Conservation (phyloP, 2,329 filamentous ascomycete species). For the Aspergillus aculeatinus region DNA sequence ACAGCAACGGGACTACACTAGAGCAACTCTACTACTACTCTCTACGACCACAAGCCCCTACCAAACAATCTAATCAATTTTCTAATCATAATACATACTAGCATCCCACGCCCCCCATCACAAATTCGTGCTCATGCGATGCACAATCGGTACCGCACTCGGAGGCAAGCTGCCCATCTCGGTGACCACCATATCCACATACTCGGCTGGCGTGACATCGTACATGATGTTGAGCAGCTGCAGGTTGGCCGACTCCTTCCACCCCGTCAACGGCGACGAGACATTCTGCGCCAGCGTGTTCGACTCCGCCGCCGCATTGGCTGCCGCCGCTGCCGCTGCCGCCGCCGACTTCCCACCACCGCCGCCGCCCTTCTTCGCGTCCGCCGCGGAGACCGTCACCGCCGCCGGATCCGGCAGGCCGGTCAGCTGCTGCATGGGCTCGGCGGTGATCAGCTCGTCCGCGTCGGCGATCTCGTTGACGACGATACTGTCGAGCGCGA, state of each 20-base stretch:
- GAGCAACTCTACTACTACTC: too few species aligned
- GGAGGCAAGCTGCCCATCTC: slow-evolving; percentile 86
- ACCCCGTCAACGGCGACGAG: slow-evolving; percentile 48
- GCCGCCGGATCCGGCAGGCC: slow-evolving; percentile 30
- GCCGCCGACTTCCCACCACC: slow-evolving; percentile 17
- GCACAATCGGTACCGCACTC: slow-evolving; percentile 76
- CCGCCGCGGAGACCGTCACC: slow-evolving; percentile 16
- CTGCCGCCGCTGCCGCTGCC: slow-evolving; percentile 5
- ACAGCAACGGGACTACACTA: too few species aligned
- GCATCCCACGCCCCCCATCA: slow-evolving; percentile 12
- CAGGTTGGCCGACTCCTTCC: slow-evolving; percentile 59
- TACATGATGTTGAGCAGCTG: slow-evolving; percentile 77
- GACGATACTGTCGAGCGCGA: slow-evolving; percentile 87
- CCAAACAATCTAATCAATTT: not conserved
- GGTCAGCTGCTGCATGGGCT: slow-evolving; percentile 33
- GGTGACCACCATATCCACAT: slow-evolving; percentile 84
- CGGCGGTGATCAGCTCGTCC: slow-evolving; percentile 57
- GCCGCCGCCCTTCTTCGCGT: slow-evolving; percentile 33
- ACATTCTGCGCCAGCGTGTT: slow-evolving; percentile 25
- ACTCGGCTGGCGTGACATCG: slow-evolving; percentile 85
- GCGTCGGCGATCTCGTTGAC: slow-evolving; percentile 87
- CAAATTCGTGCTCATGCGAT: slow-evolving; percentile 55
- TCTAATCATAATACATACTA: not conserved
- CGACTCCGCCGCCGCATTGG: slow-evolving; percentile 25
- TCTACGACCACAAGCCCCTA: not conserved